Base-by-base conservation (phyloP, 305 asterid genomes). In the Vinca major region DNA sequence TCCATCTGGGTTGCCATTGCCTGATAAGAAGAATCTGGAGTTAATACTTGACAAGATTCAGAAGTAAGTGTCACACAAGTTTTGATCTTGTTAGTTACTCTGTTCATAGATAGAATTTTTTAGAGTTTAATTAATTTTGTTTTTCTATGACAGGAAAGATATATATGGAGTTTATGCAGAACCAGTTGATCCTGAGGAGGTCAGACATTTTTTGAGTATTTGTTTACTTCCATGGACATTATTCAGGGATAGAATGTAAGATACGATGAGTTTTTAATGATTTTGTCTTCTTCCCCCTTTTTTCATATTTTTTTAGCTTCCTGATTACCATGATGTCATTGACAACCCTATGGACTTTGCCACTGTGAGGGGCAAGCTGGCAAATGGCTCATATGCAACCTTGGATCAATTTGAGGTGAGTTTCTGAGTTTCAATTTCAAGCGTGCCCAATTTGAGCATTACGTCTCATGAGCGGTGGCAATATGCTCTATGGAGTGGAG, bases 111-210 rank as follows among this genome's bases (percentile, higher is more conserved):
- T 39, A 73, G 62, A 39, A 65, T n/a, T 58, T 68, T 75, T 74
- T 26, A 26, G 33, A 65, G 66, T 50, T 66, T 68, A 80, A 60
- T 79, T 76, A 72, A 62, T 77, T 66, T 72, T 68, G 40, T 77
- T 74, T 73, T 48, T 19, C 55, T 57, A 73, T 82, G 81, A 69
- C 96, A 94, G 99, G 96, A 94, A 94, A 76, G 99, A 94, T 78
- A 83, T 86, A 39, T 94, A 94, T 63, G 97, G 94, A 63, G 98
- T 94, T 60, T 94, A 88, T 78, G 96, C 98, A 2, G 97, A 91
- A 64, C 99, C 99, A 0, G 98, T 89, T 75, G 99, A 94, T 85
- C 98, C 98, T 21, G 99, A 91, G 67, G 99, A 94, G 94, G 99
- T 94, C 75, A 73, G 77, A 62, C 37, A 52, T 45, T 64, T 69